Percentiles rank a stretch among this genome's conserved stretches.
phyloP scores from a whole-genome alignment of 805 yeast species.

The Yarrowia yakushimensis region DNA sequence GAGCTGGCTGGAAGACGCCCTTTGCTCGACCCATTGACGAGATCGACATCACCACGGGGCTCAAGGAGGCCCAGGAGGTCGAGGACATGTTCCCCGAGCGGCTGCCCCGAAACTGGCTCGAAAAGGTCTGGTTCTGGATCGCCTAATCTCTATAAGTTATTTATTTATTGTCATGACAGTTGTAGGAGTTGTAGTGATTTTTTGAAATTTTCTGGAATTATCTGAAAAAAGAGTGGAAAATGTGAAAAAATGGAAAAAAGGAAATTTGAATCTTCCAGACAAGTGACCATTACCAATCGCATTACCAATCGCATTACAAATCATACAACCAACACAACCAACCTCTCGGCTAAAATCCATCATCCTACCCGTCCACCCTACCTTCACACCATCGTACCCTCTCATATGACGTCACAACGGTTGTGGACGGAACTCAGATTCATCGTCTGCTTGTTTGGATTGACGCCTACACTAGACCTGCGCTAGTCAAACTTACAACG shows the following conservation, averaged over 20 bases:
- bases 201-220: too few relatives aligned
- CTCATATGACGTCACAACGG: not conserved
- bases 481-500: not conserved
- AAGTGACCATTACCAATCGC: too few relatives aligned
- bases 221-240: too few relatives aligned
- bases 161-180: constrained; percentile 13
- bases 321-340: too few relatives aligned
- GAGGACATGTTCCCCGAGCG: constrained; percentile 44
- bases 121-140: constrained; percentile 51
- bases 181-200: too few relatives aligned
- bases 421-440: not conserved
- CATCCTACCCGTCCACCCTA: too few relatives aligned
- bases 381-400: too few relatives aligned
- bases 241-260: too few relatives aligned
- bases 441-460: too few relatives aligned
- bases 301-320: too few relatives aligned
- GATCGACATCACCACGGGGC: constrained; percentile 58
- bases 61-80: constrained; percentile 52
- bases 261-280: too few relatives aligned
- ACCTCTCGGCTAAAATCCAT: too few relatives aligned
- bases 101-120: constrained; percentile 39
- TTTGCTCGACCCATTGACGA: constrained; percentile 53
- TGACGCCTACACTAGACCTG: not conserved
- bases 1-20: constrained; percentile 37
- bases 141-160: constrained; percentile 35